Evolutionary conservation across 768 basidiomycete species (phyloP).

Genomic region (Strobilomyces echinocephalus): DNA sequence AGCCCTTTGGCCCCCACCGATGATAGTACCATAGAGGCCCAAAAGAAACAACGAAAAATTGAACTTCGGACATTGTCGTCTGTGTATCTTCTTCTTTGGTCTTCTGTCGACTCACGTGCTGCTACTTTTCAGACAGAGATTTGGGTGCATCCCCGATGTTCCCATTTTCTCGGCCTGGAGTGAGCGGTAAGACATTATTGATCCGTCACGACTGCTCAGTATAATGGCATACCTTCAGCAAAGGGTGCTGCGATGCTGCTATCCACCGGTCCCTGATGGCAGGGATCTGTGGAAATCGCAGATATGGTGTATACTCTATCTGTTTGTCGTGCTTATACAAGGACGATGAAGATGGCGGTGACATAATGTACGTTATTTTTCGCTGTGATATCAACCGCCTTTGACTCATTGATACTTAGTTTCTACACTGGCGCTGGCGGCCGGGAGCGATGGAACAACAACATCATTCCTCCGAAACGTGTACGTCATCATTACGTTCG

Average conservation of each 20-base stretch:
- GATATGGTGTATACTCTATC: slow-evolving; percentile 16
- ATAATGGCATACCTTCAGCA: not conserved
- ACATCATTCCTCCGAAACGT: slow-evolving; percentile 11
- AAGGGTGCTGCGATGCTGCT: slow-evolving; percentile 7
- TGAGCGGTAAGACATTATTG: slow-evolving; percentile 11
- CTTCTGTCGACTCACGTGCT: not conserved
- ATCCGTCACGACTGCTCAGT: not conserved
- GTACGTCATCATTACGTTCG: slow-evolving; percentile 11
- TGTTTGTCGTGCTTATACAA: slow-evolving; percentile 17
- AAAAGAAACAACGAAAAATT: not conserved
- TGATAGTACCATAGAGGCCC: not conserved
- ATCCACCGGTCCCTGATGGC: slow-evolving; percentile 15
- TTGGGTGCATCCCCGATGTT: slow-evolving; percentile 24
- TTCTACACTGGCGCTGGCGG: slow-evolving; percentile 29
- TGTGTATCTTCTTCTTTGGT: not conserved
- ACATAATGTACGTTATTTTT: slow-evolving; percentile 20
- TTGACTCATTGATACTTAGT: slow-evolving; percentile 9
- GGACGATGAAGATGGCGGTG: slow-evolving; percentile 25
- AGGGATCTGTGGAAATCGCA: slow-evolving; percentile 20
- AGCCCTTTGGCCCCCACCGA: not conserved
- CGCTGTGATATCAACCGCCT: not conserved
- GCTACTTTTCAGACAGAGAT: slow-evolving; percentile 12
- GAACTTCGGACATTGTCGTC: no score
- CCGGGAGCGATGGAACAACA: slow-evolving; percentile 6
- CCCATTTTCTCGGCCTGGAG: slow-evolving; percentile 20